Evolutionary conservation across 179 eudicot species (phyloP).

Genomic region (Camellia oleifera): DNA sequence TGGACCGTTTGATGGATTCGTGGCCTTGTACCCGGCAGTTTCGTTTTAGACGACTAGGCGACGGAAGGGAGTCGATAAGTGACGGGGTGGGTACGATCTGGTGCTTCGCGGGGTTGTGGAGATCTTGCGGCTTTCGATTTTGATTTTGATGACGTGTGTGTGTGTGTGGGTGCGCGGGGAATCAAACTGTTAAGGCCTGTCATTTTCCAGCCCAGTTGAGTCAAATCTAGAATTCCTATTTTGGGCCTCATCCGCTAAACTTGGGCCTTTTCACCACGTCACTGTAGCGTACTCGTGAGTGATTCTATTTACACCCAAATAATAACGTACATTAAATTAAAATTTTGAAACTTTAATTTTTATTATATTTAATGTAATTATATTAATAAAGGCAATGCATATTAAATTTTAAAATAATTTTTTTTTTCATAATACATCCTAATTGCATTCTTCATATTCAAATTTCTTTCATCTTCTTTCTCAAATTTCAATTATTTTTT

Average conservation of each 20-base stretch:
- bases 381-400: no score
- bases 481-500: no score
- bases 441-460: no score
- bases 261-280: not conserved
- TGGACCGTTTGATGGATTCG: not conserved
- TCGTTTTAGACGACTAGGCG: not conserved
- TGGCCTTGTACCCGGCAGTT: not conserved
- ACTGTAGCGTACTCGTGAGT: not conserved
- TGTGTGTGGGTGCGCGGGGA: no score
- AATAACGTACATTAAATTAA: no score
- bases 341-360: no score
- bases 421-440: no score
- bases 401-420: no score
- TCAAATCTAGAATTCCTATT: not conserved
- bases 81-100: not conserved
- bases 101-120: not conserved
- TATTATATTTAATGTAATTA: no score
- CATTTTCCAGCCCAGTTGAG: not conserved
- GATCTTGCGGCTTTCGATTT: not conserved
- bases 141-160: not conserved
- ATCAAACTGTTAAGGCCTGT: not conserved
- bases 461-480: no score
- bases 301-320: no score
- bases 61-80: not conserved
- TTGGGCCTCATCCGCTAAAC: not conserved